These are phyloP conservation scores for Vaccinium macrocarpon DNA, from an alignment of 148 eudicot species.

Conservation along the genomic window DNA sequence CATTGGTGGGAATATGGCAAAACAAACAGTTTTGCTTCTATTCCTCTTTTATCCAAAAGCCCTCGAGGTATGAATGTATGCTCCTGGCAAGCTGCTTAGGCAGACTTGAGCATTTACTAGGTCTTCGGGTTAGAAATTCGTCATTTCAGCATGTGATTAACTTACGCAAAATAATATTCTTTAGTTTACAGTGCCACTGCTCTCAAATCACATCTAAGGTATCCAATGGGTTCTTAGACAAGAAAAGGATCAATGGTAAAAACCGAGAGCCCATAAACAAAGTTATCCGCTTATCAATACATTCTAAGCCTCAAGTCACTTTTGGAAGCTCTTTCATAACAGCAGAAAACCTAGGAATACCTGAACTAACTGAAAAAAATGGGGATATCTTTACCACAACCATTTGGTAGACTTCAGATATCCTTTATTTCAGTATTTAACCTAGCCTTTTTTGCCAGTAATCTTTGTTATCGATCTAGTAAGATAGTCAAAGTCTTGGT, in stretches of 20 bases:
- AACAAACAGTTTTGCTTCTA: neutral
- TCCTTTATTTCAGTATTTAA: neutral
- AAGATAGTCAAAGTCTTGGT: too few species aligned
- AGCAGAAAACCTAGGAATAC: neutral
- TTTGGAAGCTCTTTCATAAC: neutral
- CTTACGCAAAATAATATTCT: neutral
- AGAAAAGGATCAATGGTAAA: neutral
- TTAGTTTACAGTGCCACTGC: neutral
- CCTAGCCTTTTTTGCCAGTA: too few species aligned
- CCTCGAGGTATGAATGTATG: neutral
- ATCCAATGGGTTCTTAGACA: neutral
- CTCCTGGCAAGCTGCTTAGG: neutral
- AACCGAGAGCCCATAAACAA: neutral
- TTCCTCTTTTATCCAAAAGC: neutral
- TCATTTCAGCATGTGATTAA: neutral
- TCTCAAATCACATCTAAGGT: neutral
- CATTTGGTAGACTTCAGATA: neutral
- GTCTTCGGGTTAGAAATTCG: neutral
- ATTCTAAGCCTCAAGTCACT: neutral
- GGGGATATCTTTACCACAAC: neutral
- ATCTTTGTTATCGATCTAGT: too few species aligned
- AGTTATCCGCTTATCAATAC: neutral
- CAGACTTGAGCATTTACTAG: conserved; percentile 1
- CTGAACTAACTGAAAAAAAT: neutral
- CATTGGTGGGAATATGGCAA: neutral